These are phyloP conservation scores for Candida frijolesensis DNA, from an alignment of 1,139 yeast genomes.

Conservation along the genomic window DNA sequence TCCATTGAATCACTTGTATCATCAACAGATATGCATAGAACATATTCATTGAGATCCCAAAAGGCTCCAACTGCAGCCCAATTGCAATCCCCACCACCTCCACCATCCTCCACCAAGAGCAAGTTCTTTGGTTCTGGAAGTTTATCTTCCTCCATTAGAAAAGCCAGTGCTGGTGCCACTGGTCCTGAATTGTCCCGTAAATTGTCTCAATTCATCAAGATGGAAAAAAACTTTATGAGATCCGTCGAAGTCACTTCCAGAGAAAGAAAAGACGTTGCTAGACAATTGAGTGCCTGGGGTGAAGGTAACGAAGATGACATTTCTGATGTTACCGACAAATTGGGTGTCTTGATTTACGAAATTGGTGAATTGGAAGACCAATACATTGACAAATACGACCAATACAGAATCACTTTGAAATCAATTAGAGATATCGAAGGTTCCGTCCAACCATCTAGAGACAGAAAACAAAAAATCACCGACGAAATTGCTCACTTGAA, in stretches of 20 bases:
- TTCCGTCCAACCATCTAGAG: constrained; percentile 97
- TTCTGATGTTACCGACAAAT: constrained; percentile 93
- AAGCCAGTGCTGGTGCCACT: constrained; percentile 86
- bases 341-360: constrained; percentile 94
- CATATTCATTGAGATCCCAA: constrained; percentile 90
- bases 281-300: constrained; percentile 96
- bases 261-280: constrained; percentile 96
- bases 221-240: constrained; percentile 95
- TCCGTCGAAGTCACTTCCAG: constrained; percentile 90
- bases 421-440: constrained; percentile 95
- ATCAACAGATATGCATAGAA: constrained; percentile 61
- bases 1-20: too few relatives aligned
- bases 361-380: constrained; percentile 98
- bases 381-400: constrained; percentile 96
- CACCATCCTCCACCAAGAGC: constrained; percentile 74
- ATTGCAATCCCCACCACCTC: constrained; percentile 91
- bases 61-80: constrained; percentile 98
- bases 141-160: constrained; percentile 77
- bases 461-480: constrained; percentile 95
- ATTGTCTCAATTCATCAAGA: constrained; percentile 85
- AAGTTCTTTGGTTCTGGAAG: constrained; percentile 92
- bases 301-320: constrained; percentile 97
- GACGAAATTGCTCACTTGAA: constrained; percentile 97
- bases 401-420: constrained; percentile 94
- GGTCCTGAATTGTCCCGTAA: constrained; percentile 96